Base-by-base conservation (phyloP, 768 basidiomycete genomes). In the Clavulina sp. region DNA sequence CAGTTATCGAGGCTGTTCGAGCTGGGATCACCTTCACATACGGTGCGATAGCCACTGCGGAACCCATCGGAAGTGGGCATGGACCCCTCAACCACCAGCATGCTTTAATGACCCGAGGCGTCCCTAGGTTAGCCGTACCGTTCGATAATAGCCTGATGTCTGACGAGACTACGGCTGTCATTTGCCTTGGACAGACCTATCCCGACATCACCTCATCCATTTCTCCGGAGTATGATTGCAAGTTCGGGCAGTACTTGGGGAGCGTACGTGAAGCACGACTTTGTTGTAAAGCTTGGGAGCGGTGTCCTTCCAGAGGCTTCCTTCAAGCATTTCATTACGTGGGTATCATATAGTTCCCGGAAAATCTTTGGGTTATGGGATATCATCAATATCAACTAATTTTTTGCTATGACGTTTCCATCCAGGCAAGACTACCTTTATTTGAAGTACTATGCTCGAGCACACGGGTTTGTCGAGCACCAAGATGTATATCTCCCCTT, bases 81-180 rank as follows among this genome's bases (percentile, higher is more conserved):
- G 89, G 89, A 0, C 91, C 91, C 2, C 70, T 96, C 19, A 88
- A 96, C 63, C 89, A 96, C 60, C 67, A 84, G 49, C 84, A 88
- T 59, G 68, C 76, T 0, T 67, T 78, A 13, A 60, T 68, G 1
- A 65, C 57, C 3, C 66, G 70, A 0, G 56, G 68, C 1, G 63
- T 93, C 18, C 74, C 76, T 1, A 64, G 65, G 78, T 78, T 59
- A 57, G 86, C 73, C 46, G 34, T 24, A 6, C 46, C 33, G 26
- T 23, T 28, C 13, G 26, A 13, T 24, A 29, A 23, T 54, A 3
- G 21, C 23, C 23, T 2, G 34, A 31, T 26, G n/a, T 4, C 21
- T 16, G 21, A 4, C 31, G 18, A 4, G 30, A 19, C 51, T 7
- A 26, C 18, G 23, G 41, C 4, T 18, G 21, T 18, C 29, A 16